Base-by-base conservation (phyloP, 257 asterid genomes). In the Fraxinus quadrangulata region DNA sequence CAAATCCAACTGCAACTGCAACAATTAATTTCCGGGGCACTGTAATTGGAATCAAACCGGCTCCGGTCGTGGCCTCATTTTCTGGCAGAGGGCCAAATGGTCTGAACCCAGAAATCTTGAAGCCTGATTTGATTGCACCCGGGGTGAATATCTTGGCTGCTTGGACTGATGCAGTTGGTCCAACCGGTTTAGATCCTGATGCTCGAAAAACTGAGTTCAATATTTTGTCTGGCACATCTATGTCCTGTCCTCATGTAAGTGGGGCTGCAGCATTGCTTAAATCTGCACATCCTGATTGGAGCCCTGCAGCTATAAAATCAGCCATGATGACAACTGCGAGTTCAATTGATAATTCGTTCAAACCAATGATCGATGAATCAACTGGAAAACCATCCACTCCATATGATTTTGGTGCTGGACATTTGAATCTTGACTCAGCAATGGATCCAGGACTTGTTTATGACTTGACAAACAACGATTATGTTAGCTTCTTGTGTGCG, bases 261-360 rank as follows among this genome's bases (percentile, higher is more conserved):
- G 99, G 99, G 16, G 99, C 99, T 33, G 99, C 99, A 0, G 98
- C 99, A 9, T 77, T 94, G 90, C 93, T 94, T 1, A 94, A 91
- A 81, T 94, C 99, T 1, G 98, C 99, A 0, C 99, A 94, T 71
- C 98, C 99, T 5, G 97, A 92, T 82, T 94, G 99, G 99, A 90
- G 93, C 67, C 99, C 99, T 0, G 99, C 97, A 0, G 98, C 97
- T 0, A 88, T 96, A 68, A 75, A 97, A 78, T 96, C 99, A 0
- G 98, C 99, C 1, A 92, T 96, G 92, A 96, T 96, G 98, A 96
- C 99, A 12, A 96, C 99, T 0, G 96, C 99, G 0, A 86, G 71
- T 82, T 65, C 81, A 7, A 63, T 77, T 0, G 97, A 90, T 78
- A 96, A 93, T 81, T 70, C 83, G 2, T 26, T 84, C 21, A 76